Conservation (phyloP, 805 yeast genomes). For the Monosporozyma solicola region DNA sequence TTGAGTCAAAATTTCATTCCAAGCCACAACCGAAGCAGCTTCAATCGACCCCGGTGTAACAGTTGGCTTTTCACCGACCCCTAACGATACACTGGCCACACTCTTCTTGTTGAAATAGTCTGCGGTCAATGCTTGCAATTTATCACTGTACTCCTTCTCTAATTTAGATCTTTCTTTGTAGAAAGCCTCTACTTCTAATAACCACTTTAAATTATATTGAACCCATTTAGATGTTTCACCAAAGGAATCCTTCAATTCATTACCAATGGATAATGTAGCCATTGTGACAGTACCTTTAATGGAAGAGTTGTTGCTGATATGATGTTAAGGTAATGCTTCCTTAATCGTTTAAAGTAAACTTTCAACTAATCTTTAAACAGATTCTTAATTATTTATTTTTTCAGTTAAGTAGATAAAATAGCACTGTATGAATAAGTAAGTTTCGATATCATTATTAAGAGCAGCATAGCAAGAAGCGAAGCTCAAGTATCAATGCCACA, state of each 20-base stretch:
- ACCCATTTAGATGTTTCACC: constrained; percentile 76
- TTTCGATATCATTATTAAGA: too few relatives aligned
- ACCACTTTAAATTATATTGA: constrained; percentile 60
- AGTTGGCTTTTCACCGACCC: constrained; percentile 87
- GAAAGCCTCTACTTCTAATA: constrained; percentile 70
- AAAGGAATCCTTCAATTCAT: constrained; percentile 72
- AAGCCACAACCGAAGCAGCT: constrained; percentile 74
- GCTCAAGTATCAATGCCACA: not conserved
- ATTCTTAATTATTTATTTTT: not conserved
- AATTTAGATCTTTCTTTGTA: constrained; percentile 74
- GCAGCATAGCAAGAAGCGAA: not conserved
- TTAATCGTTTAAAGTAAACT: not conserved
- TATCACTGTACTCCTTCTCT: constrained; percentile 75
- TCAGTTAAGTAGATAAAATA: not conserved
- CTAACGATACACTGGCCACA: constrained; percentile 50
- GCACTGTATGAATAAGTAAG: not conserved
- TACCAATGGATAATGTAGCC: constrained; percentile 42
- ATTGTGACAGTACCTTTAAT: constrained; percentile 5
- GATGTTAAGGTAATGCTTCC: not conserved
- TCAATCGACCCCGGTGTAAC: constrained; percentile 94
- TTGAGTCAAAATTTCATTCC: constrained; percentile 81
- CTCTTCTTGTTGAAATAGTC: constrained; percentile 74
- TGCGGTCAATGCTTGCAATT: constrained; percentile 51
- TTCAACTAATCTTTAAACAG: not conserved
- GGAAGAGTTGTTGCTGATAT: not conserved